Conservation (phyloP, 805 yeast genomes). For the Teunomyces stri region DNA sequence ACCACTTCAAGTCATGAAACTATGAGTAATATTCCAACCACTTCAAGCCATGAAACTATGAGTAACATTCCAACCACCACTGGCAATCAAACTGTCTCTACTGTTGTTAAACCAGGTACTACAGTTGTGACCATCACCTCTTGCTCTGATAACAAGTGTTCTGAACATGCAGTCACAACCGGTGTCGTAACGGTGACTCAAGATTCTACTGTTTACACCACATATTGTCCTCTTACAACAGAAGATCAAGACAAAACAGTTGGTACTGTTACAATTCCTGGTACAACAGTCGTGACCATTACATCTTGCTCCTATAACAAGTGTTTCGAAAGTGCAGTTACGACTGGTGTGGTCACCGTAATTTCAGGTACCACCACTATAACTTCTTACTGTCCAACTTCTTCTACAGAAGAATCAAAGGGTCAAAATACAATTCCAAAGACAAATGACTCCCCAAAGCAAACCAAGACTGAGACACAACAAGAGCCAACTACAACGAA, state of each 20-base stretch:
- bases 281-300: constrained; percentile 22
- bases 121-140: constrained; percentile 33
- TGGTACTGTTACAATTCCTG: background rate
- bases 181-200: constrained; percentile 37
- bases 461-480: background rate
- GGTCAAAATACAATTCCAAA: background rate
- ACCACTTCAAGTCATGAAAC: background rate
- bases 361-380: constrained; percentile 15
- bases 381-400: constrained; percentile 15
- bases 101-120: background rate
- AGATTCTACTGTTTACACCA: constrained; percentile 27
- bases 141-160: constrained; percentile 30
- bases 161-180: constrained; percentile 21
- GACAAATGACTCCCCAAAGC: background rate
- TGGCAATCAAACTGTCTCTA: background rate
- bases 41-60: too few relatives aligned
- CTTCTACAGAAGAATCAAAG: background rate
- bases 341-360: constrained; percentile 7
- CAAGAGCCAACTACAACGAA: background rate
- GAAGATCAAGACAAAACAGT: constrained; percentile 4
- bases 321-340: constrained; percentile 19
- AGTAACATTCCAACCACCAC: background rate
- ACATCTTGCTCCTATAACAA: constrained; percentile 28
- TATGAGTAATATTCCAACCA: too few relatives aligned
- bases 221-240: constrained; percentile 29